phyloP scores from a whole-genome alignment of 2,329 filamentous ascomycete genomes.

The Rhinocladiella similis region DNA sequence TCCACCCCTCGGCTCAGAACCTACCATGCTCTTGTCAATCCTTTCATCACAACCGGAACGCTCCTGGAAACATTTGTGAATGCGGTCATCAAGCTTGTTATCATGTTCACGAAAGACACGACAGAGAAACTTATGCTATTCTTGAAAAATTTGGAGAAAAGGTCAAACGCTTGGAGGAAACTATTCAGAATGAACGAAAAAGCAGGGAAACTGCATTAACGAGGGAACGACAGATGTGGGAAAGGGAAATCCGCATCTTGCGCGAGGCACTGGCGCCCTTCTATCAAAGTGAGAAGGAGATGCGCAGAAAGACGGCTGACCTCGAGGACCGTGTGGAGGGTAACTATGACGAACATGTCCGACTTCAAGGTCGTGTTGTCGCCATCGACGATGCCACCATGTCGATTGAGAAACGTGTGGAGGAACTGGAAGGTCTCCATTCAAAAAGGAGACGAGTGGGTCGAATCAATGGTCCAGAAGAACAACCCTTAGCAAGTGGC shows the following conservation, averaged over 20 bases:
- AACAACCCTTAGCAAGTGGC: constrained; percentile 9
- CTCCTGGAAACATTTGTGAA: constrained; percentile 44
- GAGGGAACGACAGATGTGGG: constrained; percentile 30
- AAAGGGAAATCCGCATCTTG: constrained; percentile 32
- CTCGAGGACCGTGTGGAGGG: constrained; percentile 32
- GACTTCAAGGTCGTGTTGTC: constrained; percentile 30
- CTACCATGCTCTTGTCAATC: constrained; percentile 47
- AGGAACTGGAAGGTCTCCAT: constrained; percentile 26
- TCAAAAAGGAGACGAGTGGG: constrained; percentile 24
- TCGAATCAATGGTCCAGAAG: constrained; percentile 11
- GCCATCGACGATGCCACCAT: constrained; percentile 32
- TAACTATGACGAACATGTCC: constrained; percentile 31
- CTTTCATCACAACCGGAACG: constrained; percentile 38
- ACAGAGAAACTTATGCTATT: constrained; percentile 11
- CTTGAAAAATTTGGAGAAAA: constrained; percentile 27
- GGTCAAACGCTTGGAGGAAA: constrained; percentile 31
- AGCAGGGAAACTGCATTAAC: constrained; percentile 28
- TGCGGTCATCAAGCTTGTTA: constrained; percentile 51
- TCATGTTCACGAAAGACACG: constrained; percentile 33
- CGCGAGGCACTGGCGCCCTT: constrained; percentile 34
- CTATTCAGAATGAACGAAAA: constrained; percentile 30
- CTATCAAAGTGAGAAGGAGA: constrained; percentile 32
- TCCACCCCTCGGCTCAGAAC: constrained; percentile 30
- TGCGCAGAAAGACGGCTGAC: constrained; percentile 31
- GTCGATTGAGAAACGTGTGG: constrained; percentile 23